Evolutionary conservation across 2,329 filamentous ascomycete species (phyloP).

Genomic region (Neospermospora avenae): DNA sequence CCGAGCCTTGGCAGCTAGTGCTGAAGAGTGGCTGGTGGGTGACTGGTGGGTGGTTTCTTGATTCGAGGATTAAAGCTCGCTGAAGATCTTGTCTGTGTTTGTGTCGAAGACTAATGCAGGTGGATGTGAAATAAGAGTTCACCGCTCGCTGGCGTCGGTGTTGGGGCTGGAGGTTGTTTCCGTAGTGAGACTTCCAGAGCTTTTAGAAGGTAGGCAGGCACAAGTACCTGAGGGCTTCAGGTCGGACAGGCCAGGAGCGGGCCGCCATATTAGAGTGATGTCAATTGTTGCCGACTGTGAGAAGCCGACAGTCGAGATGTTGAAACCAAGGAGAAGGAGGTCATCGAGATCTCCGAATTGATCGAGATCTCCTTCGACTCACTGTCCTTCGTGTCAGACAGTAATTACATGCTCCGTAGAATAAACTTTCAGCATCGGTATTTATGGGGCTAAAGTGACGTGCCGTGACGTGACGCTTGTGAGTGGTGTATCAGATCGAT

Average conservation of each 20-base stretch:
- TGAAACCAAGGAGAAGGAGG: too few relatives aligned
- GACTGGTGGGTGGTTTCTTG: not conserved
- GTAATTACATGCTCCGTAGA: too few relatives aligned
- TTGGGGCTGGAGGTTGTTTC: not conserved
- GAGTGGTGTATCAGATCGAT: not conserved
- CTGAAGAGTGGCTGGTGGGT: not conserved
- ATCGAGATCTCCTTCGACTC: too few relatives aligned
- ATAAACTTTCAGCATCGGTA: not conserved
- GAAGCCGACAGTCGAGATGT: too few relatives aligned
- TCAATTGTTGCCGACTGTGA: too few relatives aligned
- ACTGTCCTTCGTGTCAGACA: too few relatives aligned
- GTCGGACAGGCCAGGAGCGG: too few relatives aligned
- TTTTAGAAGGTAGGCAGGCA: too few relatives aligned
- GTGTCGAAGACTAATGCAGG: not conserved
- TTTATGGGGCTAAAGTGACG: not conserved
- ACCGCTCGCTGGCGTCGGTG: not conserved
- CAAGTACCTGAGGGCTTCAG: too few relatives aligned
- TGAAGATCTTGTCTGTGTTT: not conserved
- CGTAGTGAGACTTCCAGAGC: too few relatives aligned
- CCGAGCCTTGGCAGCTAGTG: not conserved
- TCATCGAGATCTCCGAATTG: too few relatives aligned
- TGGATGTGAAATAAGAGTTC: not conserved
- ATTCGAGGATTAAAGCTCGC: slow-evolving; percentile 1
- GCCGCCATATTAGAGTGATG: too few relatives aligned
- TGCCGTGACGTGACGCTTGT: not conserved